Evolutionary conservation across 768 basidiomycete genomes (phyloP).

Genomic region (Cystobasidium onofrii): DNA sequence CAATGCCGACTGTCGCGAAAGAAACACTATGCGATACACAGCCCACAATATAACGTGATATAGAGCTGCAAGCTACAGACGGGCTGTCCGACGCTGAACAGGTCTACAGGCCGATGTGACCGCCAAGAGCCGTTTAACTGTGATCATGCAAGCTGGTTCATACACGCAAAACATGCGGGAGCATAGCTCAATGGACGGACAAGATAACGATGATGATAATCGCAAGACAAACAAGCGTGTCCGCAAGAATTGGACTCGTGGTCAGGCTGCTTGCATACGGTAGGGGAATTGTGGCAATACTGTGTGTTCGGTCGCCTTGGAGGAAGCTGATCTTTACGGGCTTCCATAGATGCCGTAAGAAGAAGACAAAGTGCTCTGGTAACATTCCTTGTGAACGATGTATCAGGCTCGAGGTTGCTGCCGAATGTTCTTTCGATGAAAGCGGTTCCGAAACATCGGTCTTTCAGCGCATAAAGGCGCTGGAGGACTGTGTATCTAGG

Average conservation of each 20-base stretch:
- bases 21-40: too few relatives aligned
- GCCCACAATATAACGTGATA: too few relatives aligned
- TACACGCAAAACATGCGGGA: background rate
- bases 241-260: background rate
- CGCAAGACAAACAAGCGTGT: background rate
- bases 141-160: background rate
- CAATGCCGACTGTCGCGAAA: too few relatives aligned
- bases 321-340: background rate
- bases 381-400: background rate
- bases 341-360: conserved; percentile 2
- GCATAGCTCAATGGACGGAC: background rate
- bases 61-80: background rate
- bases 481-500: background rate
- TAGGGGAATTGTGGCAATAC: background rate
- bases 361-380: conserved; percentile 7
- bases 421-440: background rate
- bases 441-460: background rate
- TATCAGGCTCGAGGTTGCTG: background rate
- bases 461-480: background rate
- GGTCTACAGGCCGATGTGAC: background rate
- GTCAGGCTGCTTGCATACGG: background rate
- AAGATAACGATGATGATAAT: background rate
- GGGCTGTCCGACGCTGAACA: background rate
- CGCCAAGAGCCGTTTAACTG: background rate
- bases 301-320: background rate